Conservation (phyloP, 2,329 filamentous ascomycete species). For the Trichoderma brevicompactum region DNA sequence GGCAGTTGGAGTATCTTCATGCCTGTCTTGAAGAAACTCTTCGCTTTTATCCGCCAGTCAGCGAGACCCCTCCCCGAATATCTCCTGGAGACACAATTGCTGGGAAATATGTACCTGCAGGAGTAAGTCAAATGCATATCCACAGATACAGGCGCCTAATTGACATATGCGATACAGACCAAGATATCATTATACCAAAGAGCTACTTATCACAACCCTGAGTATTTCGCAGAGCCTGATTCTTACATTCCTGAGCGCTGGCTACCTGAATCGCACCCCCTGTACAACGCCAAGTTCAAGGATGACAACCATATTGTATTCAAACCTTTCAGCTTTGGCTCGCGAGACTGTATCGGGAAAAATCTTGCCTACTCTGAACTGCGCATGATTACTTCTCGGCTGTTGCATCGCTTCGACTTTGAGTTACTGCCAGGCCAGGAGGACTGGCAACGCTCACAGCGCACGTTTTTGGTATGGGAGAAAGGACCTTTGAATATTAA, state of each 20-base stretch:
- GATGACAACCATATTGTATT: slow-evolving; percentile 45
- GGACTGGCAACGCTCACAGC: slow-evolving; percentile 34
- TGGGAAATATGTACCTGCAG: slow-evolving; percentile 43
- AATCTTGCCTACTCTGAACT: slow-evolving; percentile 53
- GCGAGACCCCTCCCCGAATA: slow-evolving; percentile 38
- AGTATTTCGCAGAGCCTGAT: slow-evolving; percentile 51
- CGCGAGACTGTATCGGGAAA: slow-evolving; percentile 48
- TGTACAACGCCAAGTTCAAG: slow-evolving; percentile 45
- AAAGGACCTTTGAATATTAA: slow-evolving; percentile 31
- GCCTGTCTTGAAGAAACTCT: slow-evolving; percentile 50
- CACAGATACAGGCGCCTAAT: not conserved
- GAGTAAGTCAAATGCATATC: slow-evolving; percentile 45
- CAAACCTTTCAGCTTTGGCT: slow-evolving; percentile 47
- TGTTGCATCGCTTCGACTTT: slow-evolving; percentile 54
- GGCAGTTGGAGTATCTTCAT: slow-evolving; percentile 42
- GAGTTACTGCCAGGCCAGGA: slow-evolving; percentile 36
- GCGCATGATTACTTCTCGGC: slow-evolving; percentile 50
- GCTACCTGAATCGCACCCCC: slow-evolving; percentile 34
- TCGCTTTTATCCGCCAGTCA: slow-evolving; percentile 45
- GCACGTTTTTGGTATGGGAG: slow-evolving; percentile 32
- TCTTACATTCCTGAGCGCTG: slow-evolving; percentile 55
- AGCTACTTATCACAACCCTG: slow-evolving; percentile 49
- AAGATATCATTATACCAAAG: slow-evolving; percentile 50
- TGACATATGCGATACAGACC: slow-evolving; percentile 39
- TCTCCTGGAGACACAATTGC: slow-evolving; percentile 42